phyloP scores from a whole-genome alignment of 2,329 filamentous ascomycete genomes.

The Claviceps sorghi region DNA sequence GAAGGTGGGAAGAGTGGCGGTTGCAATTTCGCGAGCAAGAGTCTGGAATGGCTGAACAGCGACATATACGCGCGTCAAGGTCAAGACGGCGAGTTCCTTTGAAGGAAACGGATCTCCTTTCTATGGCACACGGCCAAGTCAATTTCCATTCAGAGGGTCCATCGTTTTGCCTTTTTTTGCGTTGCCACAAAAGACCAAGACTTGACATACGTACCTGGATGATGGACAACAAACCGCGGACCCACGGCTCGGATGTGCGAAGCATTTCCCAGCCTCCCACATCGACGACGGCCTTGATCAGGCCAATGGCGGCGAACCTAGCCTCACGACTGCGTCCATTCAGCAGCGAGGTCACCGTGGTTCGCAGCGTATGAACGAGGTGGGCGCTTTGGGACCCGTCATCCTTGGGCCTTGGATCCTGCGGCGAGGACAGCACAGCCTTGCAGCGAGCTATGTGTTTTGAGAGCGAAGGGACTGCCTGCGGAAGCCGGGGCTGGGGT shows the following conservation, averaged over 20 bases:
- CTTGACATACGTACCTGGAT: constrained; percentile 40
- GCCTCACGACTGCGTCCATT: constrained; percentile 62
- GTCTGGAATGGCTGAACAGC: constrained; percentile 72
- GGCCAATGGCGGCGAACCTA: constrained; percentile 60
- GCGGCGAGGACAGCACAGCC: constrained; percentile 46
- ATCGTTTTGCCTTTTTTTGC: no score
- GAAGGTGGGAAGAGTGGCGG: constrained; percentile 63
- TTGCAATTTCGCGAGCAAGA: constrained; percentile 74
- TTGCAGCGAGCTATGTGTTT: constrained; percentile 43
- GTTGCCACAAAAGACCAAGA: no score
- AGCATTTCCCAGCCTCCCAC: constrained; percentile 74
- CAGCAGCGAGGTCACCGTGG: constrained; percentile 60
- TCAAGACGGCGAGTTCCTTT: constrained; percentile 63
- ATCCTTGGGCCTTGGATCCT: constrained; percentile 46
- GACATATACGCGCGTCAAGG: constrained; percentile 70
- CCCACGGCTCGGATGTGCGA: constrained; percentile 59
- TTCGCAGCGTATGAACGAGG: constrained; percentile 71
- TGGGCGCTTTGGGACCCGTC: constrained; percentile 48
- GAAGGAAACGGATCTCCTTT: constrained; percentile 63
- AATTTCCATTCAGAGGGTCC: neutral
- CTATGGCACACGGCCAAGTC: constrained; percentile 24
- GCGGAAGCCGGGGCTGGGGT: constrained; percentile 57
- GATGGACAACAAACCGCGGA: constrained; percentile 58
- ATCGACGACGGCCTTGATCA: constrained; percentile 71
- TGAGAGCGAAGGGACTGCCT: constrained; percentile 55